Base-by-base conservation (phyloP, 805 yeast genomes). In the Saccharomycopsis sp. region DNA sequence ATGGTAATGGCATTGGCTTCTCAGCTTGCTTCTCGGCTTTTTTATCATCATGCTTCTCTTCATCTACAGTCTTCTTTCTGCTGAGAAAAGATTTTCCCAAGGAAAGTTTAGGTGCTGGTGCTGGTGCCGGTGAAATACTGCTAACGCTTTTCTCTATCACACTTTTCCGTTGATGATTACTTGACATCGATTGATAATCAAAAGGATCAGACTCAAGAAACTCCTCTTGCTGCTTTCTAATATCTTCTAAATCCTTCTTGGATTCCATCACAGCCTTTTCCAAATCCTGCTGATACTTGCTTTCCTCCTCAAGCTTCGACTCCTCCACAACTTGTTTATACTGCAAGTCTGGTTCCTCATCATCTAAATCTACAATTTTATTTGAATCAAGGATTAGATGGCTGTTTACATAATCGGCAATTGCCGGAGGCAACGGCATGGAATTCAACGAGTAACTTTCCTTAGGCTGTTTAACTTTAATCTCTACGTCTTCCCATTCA, bases 401-500 rank as follows among this genome's bases (percentile, higher is more conserved):
- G 29, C 67, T 69, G 19, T 66, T 68, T 22, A 66, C 67, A 22
- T 59, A 64, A 20, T 62, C 62, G 8, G 63, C 65, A 15, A 55
- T 44, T 47, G 63, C 65, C 2, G 65, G 71, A 2, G 78, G 75
- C 50, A 76, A 64, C n/a, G 76, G 70, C 22, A 76, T 67, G 1
- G 78, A 71, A 53, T 73, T 73, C 8, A 79, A 67, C 1, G 84
- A 77, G 53, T 70, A 75, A 63, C 75, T 75, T 54, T 70, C 71
- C 15, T 61, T 58, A 9, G 61, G 61, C 9, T 62, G 58, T 50
- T 65, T 64, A 0, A 66, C 59, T 34, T 71, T 69, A 7, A 78
- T 58, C 12, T 77, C 78, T 2, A 87, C 87, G 62, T 88, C 96
- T 65, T 87, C 92, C 85, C 88, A 85, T 49, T 84, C 91, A 25